Base-by-base conservation (phyloP, 2,329 filamentous ascomycete genomes). In the Polytolypa hystricis region DNA sequence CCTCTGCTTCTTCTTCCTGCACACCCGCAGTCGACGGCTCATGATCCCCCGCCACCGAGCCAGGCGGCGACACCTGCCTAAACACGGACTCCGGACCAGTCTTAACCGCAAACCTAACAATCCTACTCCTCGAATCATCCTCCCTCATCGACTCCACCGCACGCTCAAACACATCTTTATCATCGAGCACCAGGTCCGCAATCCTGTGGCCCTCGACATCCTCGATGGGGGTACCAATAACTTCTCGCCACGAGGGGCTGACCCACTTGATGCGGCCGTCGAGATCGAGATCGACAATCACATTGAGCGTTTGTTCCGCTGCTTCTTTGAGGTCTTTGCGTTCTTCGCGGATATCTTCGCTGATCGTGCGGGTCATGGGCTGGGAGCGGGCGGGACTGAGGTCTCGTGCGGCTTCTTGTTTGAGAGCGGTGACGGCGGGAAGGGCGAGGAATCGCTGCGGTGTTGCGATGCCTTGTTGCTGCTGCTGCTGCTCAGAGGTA, bases 251-350 rank as follows among this genome's bases (percentile, higher is more conserved):
- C 11, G 89, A 95, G 9, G 87, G 84, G 57, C 89, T 96, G 50
- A 93, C 87, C 84, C 91, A 98, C 62, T 86, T 82, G 52, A 98
- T 81, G 42, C 77, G 81, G 46, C 85, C 85, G 54, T 95, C 83
- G 38, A 96, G 73, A 53, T 86, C 85, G 46, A 98, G 71, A 64
- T 98, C 89, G 55, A 98, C 73, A 57, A 98, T 94, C 45, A 93
- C 84, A 61, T 96, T 98, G 56, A 94, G 71, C 15, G 87, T 95
- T 65, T 95, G 85, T 63, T 96, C 89, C 34, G 89, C 91, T 27
- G 89, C 91, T 65, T 94, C 84, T 54, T 87, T 86, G 48, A 98
- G 73, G 57, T 96, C 89, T 56, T 94, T 83, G 44, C 87, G 77
- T 65, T 96, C 86, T 54, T 93, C 85, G 49, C 84, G 80, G 51